A percentile compares a stretch with the other conserved stretches of the same genome.
Conservation (phyloP, 768 basidiomycete species). For the Hortiboletus flavorubellus region DNA sequence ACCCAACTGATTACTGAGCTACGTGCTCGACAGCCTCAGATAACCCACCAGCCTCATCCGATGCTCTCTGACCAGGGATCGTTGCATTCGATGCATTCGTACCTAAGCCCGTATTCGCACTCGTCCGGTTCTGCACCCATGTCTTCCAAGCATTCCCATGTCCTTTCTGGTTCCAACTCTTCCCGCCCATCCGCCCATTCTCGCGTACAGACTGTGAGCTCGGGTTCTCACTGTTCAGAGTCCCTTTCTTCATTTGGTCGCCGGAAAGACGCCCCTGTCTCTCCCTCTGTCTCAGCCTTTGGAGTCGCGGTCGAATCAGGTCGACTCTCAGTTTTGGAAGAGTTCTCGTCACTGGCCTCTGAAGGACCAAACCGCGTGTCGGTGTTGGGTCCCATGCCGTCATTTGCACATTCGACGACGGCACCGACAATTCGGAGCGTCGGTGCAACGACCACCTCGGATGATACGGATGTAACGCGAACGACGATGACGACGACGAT, state of each 20-base stretch:
- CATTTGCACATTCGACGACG: conserved; percentile 26
- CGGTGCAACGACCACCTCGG: conserved; percentile 30
- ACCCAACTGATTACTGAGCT: conserved; percentile 13
- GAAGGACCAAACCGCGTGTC: conserved; percentile 25
- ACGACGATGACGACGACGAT: conserved; percentile 20
- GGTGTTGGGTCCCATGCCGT: conserved; percentile 33
- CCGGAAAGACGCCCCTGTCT: conserved; percentile 33
- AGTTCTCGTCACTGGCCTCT: conserved; percentile 12
- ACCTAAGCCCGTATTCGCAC: conserved; percentile 44
- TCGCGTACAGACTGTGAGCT: conserved; percentile 32
- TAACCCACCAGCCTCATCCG: conserved; percentile 40
- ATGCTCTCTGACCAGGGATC: conserved; percentile 62
- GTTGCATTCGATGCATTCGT: conserved; percentile 63
- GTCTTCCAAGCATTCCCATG: conserved; percentile 41
- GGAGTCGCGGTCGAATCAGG: conserved; percentile 28
- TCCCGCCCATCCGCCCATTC: conserved; percentile 52
- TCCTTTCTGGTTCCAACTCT: conserved; percentile 50
- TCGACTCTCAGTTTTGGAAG: conserved; percentile 23
- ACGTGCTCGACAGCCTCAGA: conserved; percentile 37
- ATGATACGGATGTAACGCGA: conserved; percentile 28
- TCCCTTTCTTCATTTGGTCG: conserved; percentile 58
- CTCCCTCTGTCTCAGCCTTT: conserved; percentile 53
- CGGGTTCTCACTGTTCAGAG: conserved; percentile 42
- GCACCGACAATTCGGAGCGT: conserved; percentile 32
- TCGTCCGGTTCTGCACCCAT: conserved; percentile 54